Base-by-base conservation (phyloP, 1,139 yeast genomes). In the Yamadazyma songkhlaensis region DNA sequence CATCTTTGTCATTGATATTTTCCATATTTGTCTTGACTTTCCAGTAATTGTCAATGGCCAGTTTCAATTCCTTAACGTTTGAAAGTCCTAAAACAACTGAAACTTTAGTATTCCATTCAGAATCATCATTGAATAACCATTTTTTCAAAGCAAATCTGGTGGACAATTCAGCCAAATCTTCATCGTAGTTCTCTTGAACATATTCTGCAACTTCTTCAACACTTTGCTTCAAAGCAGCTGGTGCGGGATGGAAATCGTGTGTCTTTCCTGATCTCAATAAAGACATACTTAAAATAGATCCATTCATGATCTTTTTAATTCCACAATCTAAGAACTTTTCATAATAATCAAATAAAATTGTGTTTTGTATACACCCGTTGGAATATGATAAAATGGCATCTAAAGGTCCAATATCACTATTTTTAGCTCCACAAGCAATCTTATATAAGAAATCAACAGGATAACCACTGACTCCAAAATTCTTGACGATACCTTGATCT, bases 211-310 rank as follows among this genome's bases (percentile, higher is more conserved):
- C 73, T 10, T 67, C 58, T 14, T 65, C 59, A 6, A 84, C 84
- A n/a, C 66, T 66, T 2, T 62, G 59, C 45, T 76, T 81, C 46
- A 90, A 65, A n/a, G 57, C 74, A n/a, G 58, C 49, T 0, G 81
- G 60, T 1, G 88, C 95, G 0, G 97, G 97, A 54, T 90, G 97
- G 71, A 89, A 90, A 1, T 70, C 53, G 46, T 77, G 84, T 1
- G 96, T 85, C 20, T 70, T 64, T 20, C 71, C 79, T 0, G 84
- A 74, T 44, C 95, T 72, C 40, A 90, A 66, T 41, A 90, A 60
- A 2, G 96, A 86, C 97, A 90, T 90, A 42, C 92, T 80, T 45
- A 90, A 67, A 31, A 94, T 89, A 0, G 96, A 85, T 2, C 94
- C 97, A 54, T 86, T 87, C 55, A 83, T 60, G 15, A 90, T 59